phyloP scores from a whole-genome alignment of 139 green algal genomes.

The Closterium sp. region DNA sequence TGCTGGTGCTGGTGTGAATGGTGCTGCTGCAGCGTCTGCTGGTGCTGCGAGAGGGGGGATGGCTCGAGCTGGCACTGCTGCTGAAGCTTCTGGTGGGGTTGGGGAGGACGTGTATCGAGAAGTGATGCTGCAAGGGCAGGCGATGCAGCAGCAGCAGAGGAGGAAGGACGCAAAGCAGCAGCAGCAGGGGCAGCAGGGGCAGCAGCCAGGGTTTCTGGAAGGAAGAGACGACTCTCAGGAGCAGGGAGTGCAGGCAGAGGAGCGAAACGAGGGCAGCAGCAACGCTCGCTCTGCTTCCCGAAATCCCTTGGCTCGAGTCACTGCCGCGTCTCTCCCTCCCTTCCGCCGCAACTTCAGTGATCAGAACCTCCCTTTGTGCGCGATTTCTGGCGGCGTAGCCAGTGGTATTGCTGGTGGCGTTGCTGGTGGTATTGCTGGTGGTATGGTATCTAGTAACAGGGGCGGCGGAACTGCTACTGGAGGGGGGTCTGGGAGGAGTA shows the following conservation, averaged over 20 bases:
- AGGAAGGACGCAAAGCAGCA: neutral
- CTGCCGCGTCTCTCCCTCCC: neutral
- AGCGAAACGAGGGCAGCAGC: neutral
- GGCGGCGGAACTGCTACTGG: no score
- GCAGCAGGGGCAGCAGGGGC: neutral
- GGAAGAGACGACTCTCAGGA: neutral
- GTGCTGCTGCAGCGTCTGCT: neutral
- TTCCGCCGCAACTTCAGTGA: neutral
- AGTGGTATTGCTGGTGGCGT: no score
- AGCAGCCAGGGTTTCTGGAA: neutral
- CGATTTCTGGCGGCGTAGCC: neutral
- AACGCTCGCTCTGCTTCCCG: neutral
- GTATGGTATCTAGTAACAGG: no score
- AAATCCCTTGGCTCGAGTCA: neutral
- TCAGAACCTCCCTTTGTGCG: neutral
- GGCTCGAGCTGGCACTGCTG: neutral
- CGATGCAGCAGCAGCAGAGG: neutral
- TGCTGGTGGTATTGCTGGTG: no score
- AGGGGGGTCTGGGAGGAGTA: neutral
- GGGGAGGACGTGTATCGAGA: neutral
- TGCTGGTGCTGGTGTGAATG: neutral
- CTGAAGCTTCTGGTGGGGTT: neutral
- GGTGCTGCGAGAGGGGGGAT: neutral
- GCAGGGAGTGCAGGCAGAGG: neutral
- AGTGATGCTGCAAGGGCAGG: slow-evolving; percentile 1